These are phyloP conservation scores for Diversispora epigaea DNA, from an alignment of 192 early-diverging fungal genomes.

Conservation along the genomic window DNA sequence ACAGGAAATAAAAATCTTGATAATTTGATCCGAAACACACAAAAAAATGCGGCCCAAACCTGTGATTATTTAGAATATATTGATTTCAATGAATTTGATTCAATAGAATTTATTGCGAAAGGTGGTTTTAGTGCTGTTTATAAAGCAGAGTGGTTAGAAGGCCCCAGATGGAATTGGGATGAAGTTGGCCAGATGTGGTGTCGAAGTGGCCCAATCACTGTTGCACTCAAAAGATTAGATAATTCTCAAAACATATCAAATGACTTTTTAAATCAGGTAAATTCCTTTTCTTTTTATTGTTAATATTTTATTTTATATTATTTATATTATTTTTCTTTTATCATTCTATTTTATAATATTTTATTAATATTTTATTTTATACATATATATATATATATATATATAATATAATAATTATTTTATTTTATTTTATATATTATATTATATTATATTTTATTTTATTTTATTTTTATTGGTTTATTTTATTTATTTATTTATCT, in stretches of 20 bases:
- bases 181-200: background rate
- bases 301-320: background rate
- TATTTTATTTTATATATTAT: background rate
- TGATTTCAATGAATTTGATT: background rate
- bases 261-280: background rate
- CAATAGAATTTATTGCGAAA: background rate
- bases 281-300: background rate
- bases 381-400: too few species aligned
- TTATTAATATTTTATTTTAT: too few species aligned
- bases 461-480: too few species aligned
- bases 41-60: background rate
- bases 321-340: background rate
- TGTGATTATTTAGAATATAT: constrained; percentile 1
- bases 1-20: background rate
- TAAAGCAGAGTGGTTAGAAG: background rate
- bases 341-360: background rate
- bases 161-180: background rate
- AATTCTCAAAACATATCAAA: background rate
- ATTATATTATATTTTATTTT: too few species aligned
- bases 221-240: background rate
- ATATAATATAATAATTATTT: background rate
- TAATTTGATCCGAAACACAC: background rate
- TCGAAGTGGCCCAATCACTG: background rate
- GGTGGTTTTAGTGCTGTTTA: background rate
- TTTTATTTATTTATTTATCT: too few species aligned